These are phyloP conservation scores for Mediolabrus comicus DNA, from an alignment of 108 stramenopile genomes.

Conservation along the genomic window DNA sequence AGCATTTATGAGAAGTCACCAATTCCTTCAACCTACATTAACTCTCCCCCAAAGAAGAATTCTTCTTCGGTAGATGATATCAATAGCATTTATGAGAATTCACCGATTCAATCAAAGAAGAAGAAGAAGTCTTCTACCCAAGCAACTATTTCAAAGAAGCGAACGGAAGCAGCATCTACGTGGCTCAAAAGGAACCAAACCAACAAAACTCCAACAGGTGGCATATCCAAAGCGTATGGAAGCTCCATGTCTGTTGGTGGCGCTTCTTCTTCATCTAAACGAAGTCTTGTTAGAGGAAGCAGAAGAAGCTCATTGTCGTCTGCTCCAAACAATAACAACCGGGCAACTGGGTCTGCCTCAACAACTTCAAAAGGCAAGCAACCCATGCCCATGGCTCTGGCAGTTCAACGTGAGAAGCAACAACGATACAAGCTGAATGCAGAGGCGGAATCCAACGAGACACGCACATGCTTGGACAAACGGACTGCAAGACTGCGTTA, in stretches of 20 bases:
- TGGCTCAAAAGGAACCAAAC: background rate
- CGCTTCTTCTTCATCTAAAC: too few species aligned
- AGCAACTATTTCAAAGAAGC: background rate
- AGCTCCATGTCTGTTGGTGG: background rate
- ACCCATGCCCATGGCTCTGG: background rate
- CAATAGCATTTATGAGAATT: background rate
- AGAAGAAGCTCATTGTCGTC: background rate
- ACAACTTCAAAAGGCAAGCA: too few species aligned
- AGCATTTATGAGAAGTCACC: background rate
- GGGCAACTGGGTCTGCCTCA: too few species aligned
- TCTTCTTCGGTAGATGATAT: background rate
- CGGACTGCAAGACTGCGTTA: constrained; percentile 52
- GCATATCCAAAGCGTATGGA: background rate
- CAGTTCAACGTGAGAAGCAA: constrained; percentile 14
- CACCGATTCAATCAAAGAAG: background rate
- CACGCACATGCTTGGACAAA: constrained; percentile 36
- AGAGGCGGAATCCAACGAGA: constrained; percentile 14
- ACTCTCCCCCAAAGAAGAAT: background rate
- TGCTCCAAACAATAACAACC: background rate
- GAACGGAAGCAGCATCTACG: background rate
- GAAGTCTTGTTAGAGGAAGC: background rate
- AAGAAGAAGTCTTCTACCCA: background rate
- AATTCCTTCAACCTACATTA: background rate
- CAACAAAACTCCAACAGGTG: background rate
- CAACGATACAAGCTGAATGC: constrained; percentile 1